phyloP scores from a whole-genome alignment of 2,329 filamentous ascomycete genomes.

The Chrysoporthe austroafricana region DNA sequence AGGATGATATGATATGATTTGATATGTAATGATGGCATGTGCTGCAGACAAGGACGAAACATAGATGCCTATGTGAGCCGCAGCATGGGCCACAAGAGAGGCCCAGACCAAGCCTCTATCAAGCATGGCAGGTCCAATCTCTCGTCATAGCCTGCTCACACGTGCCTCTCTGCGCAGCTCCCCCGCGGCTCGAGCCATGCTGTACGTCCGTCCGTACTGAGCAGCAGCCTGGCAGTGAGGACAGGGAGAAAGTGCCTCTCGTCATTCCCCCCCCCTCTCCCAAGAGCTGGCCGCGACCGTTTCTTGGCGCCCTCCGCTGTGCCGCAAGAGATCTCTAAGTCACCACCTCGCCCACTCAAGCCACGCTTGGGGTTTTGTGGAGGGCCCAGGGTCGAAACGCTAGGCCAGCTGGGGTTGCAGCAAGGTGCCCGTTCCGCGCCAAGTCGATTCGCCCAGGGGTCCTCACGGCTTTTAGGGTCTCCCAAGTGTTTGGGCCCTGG shows the following conservation, averaged over 20 bases:
- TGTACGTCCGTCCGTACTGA: too few relatives aligned
- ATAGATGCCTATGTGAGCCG: constrained; percentile 2
- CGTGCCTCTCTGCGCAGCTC: background rate
- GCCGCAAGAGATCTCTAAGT: background rate
- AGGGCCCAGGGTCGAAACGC: constrained; percentile 9
- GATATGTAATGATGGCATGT: background rate
- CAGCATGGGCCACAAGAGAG: background rate
- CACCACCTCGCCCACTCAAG: background rate
- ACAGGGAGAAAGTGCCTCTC: background rate
- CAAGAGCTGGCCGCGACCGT: background rate
- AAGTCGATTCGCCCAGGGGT: constrained; percentile 10
- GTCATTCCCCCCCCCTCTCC: background rate
- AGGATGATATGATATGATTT: background rate
- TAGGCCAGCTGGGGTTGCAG: background rate
- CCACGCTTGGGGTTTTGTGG: background rate
- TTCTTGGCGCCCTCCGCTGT: background rate
- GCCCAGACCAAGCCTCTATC: background rate
- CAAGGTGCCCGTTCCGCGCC: background rate
- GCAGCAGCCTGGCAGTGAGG: too few relatives aligned
- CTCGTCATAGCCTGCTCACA: background rate
- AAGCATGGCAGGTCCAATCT: background rate
- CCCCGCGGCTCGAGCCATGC: too few relatives aligned
- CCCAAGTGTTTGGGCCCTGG: background rate
- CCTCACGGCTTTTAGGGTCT: background rate
- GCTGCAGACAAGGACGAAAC: background rate